Evolutionary conservation across 371 early-diverging fungal genomes (phyloP).

Genomic region (Zopfochytrium polystomum): DNA sequence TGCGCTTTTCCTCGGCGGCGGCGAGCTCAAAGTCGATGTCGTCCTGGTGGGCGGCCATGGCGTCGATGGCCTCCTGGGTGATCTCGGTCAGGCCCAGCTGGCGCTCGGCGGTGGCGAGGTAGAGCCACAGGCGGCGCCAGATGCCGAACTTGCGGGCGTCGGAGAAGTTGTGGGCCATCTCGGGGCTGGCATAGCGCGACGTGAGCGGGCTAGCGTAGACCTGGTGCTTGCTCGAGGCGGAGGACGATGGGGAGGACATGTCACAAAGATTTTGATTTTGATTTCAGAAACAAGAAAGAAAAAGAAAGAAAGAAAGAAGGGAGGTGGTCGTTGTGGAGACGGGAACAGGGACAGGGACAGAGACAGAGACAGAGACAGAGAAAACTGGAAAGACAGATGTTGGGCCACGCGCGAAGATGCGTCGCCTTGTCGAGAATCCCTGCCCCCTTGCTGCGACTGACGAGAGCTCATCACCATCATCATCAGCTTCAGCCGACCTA

Average conservation of each 20-base stretch:
- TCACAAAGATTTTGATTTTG: too few relatives aligned
- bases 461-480: too few relatives aligned
- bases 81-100: conserved; percentile 85
- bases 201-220: conserved; percentile 93
- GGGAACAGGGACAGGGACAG: too few relatives aligned
- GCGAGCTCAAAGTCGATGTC: conserved; percentile 90
- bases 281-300: too few relatives aligned
- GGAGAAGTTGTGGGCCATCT: conserved; percentile 94
- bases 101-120: conserved; percentile 89
- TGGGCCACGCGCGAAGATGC: neutral
- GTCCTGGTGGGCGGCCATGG: conserved; percentile 84
- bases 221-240: conserved; percentile 28
- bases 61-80: conserved; percentile 78
- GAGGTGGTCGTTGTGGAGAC: neutral
- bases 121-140: conserved; percentile 94
- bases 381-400: neutral
- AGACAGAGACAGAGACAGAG: too few relatives aligned
- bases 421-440: neutral
- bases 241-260: conserved; percentile 1
- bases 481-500: too few relatives aligned
- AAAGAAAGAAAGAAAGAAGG: conserved; percentile 1
- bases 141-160: conserved; percentile 91
- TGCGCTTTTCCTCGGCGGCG: conserved; percentile 87
- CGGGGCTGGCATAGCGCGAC: conserved; percentile 94
- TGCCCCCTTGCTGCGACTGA: too few relatives aligned